A percentile compares a stretch with the other conserved stretches of the same genome.
phyloP scores from a whole-genome alignment of 83 land plant genomes.

The Isoetes engelmannii region DNA sequence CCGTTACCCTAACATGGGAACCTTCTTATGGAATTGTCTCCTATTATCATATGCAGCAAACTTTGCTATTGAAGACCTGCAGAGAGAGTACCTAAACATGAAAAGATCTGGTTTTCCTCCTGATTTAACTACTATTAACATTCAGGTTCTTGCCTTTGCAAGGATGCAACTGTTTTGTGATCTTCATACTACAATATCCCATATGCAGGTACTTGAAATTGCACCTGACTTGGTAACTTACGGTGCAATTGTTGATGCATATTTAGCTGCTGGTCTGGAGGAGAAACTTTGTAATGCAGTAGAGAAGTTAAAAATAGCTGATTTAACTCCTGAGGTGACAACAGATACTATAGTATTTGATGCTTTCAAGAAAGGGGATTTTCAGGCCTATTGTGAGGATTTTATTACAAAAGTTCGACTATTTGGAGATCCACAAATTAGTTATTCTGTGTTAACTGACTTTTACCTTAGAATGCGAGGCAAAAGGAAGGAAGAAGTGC shows the following conservation, averaged over 20 bases:
- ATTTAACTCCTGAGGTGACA: background rate
- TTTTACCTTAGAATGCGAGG: no score
- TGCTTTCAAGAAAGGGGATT: background rate
- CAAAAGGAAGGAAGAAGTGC: no score
- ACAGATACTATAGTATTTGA: background rate
- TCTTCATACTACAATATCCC: background rate
- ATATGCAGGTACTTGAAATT: background rate
- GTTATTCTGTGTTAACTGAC: no score
- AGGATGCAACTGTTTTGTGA: conserved; percentile 4
- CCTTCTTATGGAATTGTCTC: background rate
- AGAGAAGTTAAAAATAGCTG: background rate
- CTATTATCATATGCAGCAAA: conserved; percentile 1
- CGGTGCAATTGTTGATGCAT: conserved; percentile 3
- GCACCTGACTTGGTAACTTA: conserved; percentile 6
- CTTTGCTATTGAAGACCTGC: background rate
- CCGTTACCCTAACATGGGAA: background rate
- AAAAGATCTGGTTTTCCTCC: background rate
- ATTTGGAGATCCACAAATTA: no score
- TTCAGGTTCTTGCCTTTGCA: background rate
- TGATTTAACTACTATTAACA: conserved; percentile 2
- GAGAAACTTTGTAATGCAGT: background rate
- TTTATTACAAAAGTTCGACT: no score
- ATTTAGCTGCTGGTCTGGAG: background rate
- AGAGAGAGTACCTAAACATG: conserved; percentile 1
- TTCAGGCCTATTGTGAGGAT: conserved; percentile 2